phyloP scores from a whole-genome alignment of 106 monocot genomes.

The Allium cepa region DNA sequence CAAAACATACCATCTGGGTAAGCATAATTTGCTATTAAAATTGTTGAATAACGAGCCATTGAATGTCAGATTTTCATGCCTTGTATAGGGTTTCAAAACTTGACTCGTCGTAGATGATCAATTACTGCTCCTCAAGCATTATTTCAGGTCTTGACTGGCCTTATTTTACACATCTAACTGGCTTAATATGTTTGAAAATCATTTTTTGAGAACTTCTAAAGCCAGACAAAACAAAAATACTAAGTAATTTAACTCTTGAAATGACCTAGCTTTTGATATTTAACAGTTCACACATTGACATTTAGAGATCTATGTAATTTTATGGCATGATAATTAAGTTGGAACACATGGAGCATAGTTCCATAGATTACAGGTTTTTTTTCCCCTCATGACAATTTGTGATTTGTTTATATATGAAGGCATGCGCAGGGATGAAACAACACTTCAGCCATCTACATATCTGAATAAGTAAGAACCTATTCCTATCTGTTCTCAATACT shows the following conservation, averaged over 20 bases:
- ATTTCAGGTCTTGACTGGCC: background rate
- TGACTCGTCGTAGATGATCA: background rate
- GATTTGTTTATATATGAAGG: constrained; percentile 41
- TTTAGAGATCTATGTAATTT: no score
- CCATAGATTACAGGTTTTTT: no score
- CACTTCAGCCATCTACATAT: constrained; percentile 71
- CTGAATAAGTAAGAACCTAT: constrained; percentile 66
- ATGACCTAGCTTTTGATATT: no score
- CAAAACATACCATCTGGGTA: constrained; percentile 91
- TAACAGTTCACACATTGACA: no score
- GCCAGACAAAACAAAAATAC: no score
- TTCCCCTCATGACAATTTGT: background rate
- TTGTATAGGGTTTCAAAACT: background rate
- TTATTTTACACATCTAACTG: background rate
- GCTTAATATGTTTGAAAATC: no score
- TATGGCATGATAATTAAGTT: no score
- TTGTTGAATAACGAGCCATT: background rate
- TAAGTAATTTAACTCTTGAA: no score
- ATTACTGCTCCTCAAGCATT: background rate
- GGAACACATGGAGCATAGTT: no score
- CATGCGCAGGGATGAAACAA: constrained; percentile 76
- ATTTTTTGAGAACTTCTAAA: no score
- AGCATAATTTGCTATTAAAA: background rate
- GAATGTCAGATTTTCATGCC: no score
- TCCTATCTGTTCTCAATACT: background rate